Evolutionary conservation across 2,329 filamentous ascomycete genomes (phyloP), one percentile per base, ranked within the genome.

Genomic region (Diaporthe citriasiana): DNA sequence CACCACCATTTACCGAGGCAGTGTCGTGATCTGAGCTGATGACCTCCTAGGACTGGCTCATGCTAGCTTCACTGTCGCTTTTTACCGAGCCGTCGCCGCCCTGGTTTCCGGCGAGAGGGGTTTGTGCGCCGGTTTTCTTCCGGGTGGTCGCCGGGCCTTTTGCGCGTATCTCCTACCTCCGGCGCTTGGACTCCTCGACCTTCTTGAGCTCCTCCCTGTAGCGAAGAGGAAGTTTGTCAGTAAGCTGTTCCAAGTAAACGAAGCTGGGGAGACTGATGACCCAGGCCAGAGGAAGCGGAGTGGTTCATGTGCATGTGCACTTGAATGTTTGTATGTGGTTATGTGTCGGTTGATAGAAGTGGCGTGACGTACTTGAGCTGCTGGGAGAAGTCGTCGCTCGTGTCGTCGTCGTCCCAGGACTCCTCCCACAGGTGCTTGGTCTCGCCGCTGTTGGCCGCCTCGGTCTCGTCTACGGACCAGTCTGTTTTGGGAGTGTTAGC

Each of bases 401-500:
- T 97, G 85, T 98, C 97, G 83, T 98, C 96, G 81, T 99, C 97
- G 82, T 99, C 97, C 97, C 97, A 99, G 88, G 95, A 98, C 89
- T 99, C 97, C 85, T 99, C 97, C 97, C 97, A 99, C 71, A 99
- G 88, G 86, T 98, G 95, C 83, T 89, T 86, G 77, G 87, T 88
- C 80, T 92, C 92, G 79, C 87, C 91, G 75, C 88, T 91, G 80
- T 89, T 88, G 73, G 93, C 93, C 72, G 92, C 93, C 82, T 98
- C 95, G 76, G 94, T 94, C 82, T 98, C 95, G 82, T 98, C 95
- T 83, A 95, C 92, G 70, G 92, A 89, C 97, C 97, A 99, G 85
- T 98, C 97, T 97, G 79, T 27, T 22, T 45, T 33, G 35, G 38
- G 4, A 22, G 63, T 25, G 22, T 30, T 55, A 68, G 65, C 57